Conservation (phyloP, 1,284 basidiomycete species). For the Ganoderma lingzhi region DNA sequence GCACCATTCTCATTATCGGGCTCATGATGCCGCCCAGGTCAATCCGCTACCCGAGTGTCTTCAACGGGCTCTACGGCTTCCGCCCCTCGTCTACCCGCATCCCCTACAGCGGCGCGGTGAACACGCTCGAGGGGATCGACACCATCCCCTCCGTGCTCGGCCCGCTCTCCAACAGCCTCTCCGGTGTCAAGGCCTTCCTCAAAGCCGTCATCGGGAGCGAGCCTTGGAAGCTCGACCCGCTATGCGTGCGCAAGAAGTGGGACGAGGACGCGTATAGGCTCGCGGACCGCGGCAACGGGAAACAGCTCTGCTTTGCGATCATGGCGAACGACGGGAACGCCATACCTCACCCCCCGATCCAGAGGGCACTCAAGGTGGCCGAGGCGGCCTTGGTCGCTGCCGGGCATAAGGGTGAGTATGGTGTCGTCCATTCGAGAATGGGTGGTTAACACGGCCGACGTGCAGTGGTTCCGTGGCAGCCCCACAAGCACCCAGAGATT, state of each 20-base stretch:
- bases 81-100: conserved; percentile 60
- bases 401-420: conserved; percentile 51
- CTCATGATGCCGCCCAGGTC: conserved; percentile 49
- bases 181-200: conserved; percentile 34
- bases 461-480: conserved; percentile 48
- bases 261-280: conserved; percentile 34
- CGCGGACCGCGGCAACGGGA: conserved; percentile 51
- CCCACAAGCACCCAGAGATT: conserved; percentile 55
- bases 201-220: conserved; percentile 28
- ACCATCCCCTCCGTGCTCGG: conserved; percentile 30
- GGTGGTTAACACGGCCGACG: conserved; percentile 44
- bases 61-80: conserved; percentile 84
- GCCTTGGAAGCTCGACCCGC: conserved; percentile 36
- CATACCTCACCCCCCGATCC: conserved; percentile 56
- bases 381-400: conserved; percentile 52
- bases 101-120: conserved; percentile 33
- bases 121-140: conserved; percentile 36
- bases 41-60: conserved; percentile 78
- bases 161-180: conserved; percentile 32
- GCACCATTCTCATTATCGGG: conserved; percentile 43
- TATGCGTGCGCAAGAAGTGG: conserved; percentile 35
- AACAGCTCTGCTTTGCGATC: conserved; percentile 49
- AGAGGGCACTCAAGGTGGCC: conserved; percentile 53
- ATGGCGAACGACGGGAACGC: conserved; percentile 55
- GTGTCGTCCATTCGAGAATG: conserved; percentile 32